Evolutionary conservation across 2,329 filamentous ascomycete species (phyloP).

Genomic region (Ophiostoma tasmaniense): DNA sequence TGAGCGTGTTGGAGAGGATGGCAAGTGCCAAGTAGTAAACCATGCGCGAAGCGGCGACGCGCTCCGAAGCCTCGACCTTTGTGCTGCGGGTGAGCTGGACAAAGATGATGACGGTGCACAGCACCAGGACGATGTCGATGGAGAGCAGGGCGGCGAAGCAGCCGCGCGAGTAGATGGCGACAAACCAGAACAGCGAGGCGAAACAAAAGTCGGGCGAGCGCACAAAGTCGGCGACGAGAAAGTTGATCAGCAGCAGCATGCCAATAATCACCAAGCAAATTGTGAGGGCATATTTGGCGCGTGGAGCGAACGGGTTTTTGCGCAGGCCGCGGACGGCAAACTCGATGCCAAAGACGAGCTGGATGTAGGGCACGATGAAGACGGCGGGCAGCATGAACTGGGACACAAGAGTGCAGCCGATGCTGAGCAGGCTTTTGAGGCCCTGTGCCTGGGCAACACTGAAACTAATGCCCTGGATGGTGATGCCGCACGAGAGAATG

Average conservation of each 20-base stretch:
- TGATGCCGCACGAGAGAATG: slow-evolving; percentile 47
- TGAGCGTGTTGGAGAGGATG: slow-evolving; percentile 46
- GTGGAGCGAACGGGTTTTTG: slow-evolving; percentile 47
- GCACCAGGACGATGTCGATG: slow-evolving; percentile 42
- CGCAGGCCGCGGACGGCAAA: slow-evolving; percentile 47
- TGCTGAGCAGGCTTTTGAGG: slow-evolving; percentile 40
- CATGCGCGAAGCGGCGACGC: slow-evolving; percentile 59
- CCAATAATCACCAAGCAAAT: slow-evolving; percentile 47
- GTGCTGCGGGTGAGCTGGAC: slow-evolving; percentile 46
- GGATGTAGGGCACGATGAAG: slow-evolving; percentile 58
- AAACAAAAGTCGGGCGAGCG: slow-evolving; percentile 54
- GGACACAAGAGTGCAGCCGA: slow-evolving; percentile 45
- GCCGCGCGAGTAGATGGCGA: slow-evolving; percentile 50
- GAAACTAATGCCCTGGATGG: slow-evolving; percentile 50
- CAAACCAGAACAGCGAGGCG: slow-evolving; percentile 59
- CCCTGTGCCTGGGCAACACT: slow-evolving; percentile 49
- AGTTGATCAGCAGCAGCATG: slow-evolving; percentile 45
- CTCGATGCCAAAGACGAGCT: slow-evolving; percentile 58
- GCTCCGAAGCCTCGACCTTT: slow-evolving; percentile 49
- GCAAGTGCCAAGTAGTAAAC: slow-evolving; percentile 56
- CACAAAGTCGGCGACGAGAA: slow-evolving; percentile 49
- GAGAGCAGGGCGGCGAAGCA: slow-evolving; percentile 46
- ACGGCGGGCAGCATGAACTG: slow-evolving; percentile 55
- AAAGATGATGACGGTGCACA: slow-evolving; percentile 47
- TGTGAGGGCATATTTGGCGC: slow-evolving; percentile 51